Conservation (phyloP, 2,329 filamentous ascomycete species). For the Stachybotrys chlorohalonatus region DNA sequence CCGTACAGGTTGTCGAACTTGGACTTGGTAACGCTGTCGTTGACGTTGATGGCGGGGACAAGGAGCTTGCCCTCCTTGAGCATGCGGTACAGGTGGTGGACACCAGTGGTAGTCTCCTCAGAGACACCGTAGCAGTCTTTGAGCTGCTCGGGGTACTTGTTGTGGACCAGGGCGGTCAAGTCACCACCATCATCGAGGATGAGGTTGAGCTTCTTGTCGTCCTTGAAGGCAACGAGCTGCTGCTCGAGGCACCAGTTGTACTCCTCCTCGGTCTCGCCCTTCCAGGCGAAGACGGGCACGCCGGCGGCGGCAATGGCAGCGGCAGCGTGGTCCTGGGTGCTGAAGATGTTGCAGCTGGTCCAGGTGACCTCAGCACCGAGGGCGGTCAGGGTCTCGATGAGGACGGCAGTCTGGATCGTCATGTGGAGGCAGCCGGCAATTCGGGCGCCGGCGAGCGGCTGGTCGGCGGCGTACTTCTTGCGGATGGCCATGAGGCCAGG, state of each 20-base stretch:
- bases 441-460: slow-evolving; percentile 88
- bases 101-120: slow-evolving; percentile 98
- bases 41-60: slow-evolving; percentile 97
- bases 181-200: slow-evolving; percentile 99
- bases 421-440: slow-evolving; percentile 99
- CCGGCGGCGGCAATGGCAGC: slow-evolving; percentile 92
- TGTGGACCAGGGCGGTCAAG: slow-evolving; percentile 90
- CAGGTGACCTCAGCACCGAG: slow-evolving; percentile 98
- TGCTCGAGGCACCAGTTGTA: slow-evolving; percentile 99
- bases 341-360: slow-evolving; percentile 99
- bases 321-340: slow-evolving; percentile 95
- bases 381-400: slow-evolving; percentile 92
- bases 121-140: slow-evolving; percentile 97
- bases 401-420: slow-evolving; percentile 99
- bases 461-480: slow-evolving; percentile 81
- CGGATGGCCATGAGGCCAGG: slow-evolving; percentile 95
- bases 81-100: slow-evolving; percentile 99
- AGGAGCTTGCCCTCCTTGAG: slow-evolving; percentile 84
- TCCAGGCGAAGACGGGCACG: slow-evolving; percentile 74
- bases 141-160: slow-evolving; percentile 97
- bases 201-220: slow-evolving; percentile 91
- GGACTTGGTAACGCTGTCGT: slow-evolving; percentile 99
- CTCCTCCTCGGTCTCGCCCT: slow-evolving; percentile 97
- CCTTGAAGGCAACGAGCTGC: slow-evolving; percentile 95
- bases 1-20: slow-evolving; percentile 99